Conservation (phyloP, 306 rosid species). For the Crotalaria pallida region DNA sequence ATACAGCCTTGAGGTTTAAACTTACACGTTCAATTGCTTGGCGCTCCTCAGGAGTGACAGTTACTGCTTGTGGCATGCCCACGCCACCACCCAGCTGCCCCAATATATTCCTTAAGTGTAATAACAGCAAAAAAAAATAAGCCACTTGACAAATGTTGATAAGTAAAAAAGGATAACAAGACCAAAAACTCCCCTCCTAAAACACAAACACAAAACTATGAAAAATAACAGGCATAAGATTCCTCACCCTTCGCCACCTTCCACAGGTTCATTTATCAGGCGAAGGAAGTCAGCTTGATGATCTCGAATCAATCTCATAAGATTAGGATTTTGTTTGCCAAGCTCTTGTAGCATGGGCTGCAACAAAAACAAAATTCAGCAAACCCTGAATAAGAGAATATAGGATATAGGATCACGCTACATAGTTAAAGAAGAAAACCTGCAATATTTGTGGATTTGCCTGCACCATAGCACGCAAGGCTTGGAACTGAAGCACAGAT, state of each 20-base stretch:
- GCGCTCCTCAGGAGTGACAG: conserved; percentile 91
- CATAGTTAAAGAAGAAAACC: conserved; percentile 38
- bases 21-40: conserved; percentile 92
- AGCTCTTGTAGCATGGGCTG: conserved; percentile 99
- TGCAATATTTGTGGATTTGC: conserved; percentile 96
- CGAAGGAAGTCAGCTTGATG: conserved; percentile 90
- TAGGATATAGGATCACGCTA: not conserved
- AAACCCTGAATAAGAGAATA: not conserved
- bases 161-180: not conserved
- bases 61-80: conserved; percentile 66
- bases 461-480: conserved; percentile 89
- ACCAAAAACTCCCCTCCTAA: not conserved
- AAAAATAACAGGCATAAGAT: not conserved
- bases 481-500: conserved; percentile 59
- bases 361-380: conserved; percentile 24
- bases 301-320: conserved; percentile 79
- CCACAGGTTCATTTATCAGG: conserved; percentile 80
- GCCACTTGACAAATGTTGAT: not conserved
- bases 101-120: conserved; percentile 48
- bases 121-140: conserved; percentile 12
- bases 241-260: conserved; percentile 84
- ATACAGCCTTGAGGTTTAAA: conserved; percentile 9
- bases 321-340: conserved; percentile 95
- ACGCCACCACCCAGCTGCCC: conserved; percentile 56
- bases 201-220: not conserved